A percentile compares a stretch with the other conserved stretches of the same genome.
phyloP scores from a whole-genome alignment of 2,329 filamentous ascomycete species.

The Alternaria tenuissima region DNA sequence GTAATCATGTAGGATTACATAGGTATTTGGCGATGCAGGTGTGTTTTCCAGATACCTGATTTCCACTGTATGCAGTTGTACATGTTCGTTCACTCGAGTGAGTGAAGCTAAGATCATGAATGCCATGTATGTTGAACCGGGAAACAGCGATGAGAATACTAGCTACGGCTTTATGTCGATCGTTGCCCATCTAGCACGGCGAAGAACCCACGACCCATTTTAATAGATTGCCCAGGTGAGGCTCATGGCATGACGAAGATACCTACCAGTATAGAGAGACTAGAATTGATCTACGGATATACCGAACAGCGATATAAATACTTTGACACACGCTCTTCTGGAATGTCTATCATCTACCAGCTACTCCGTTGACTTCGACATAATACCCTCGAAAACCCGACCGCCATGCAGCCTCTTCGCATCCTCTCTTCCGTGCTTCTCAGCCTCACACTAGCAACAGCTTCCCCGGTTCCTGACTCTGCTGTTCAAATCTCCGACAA shows the following conservation, averaged over 20 bases:
- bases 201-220: not conserved
- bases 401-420: not conserved
- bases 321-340: not conserved
- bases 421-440: not conserved
- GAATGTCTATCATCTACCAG: not conserved
- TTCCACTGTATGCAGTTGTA: not conserved
- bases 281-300: not conserved
- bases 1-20: not conserved
- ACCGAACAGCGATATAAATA: not conserved
- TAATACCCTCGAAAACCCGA: not conserved
- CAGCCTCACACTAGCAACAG: not conserved
- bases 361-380: not conserved
- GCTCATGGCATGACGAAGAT: not conserved
- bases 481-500: not conserved
- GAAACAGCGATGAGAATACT: rapidly evolving
- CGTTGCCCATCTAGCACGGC: not conserved
- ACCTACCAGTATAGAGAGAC: not conserved
- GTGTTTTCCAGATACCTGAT: not conserved
- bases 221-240: not conserved
- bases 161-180: not conserved
- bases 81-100: not conserved
- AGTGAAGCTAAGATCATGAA: not conserved
- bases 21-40: not conserved
- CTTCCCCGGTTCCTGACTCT: not conserved
- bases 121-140: not conserved